These are phyloP conservation scores for Xylaria arbuscula DNA, from an alignment of 2,329 filamentous ascomycete species.

Conservation along the genomic window DNA sequence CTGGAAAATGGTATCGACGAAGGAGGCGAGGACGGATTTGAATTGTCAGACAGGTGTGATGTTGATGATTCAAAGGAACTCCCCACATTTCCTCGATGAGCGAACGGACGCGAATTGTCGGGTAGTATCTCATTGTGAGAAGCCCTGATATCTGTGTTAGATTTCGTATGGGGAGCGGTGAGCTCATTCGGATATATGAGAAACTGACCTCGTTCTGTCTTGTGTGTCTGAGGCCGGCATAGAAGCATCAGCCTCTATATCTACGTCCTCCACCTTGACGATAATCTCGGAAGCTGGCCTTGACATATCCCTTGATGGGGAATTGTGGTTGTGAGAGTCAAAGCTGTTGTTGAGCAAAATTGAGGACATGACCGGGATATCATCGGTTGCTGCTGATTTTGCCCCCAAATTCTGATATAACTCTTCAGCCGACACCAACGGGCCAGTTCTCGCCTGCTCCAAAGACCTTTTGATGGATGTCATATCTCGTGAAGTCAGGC, in stretches of 20 bases:
- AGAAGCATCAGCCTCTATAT: constrained; percentile 40
- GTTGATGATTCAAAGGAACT: constrained; percentile 63
- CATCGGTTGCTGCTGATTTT: constrained; percentile 43
- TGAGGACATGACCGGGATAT: constrained; percentile 42
- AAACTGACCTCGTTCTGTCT: constrained; percentile 46
- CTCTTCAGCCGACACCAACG: constrained; percentile 45
- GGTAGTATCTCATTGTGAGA: constrained; percentile 45
- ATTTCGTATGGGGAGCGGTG: constrained; percentile 24
- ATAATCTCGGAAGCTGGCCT: constrained; percentile 49
- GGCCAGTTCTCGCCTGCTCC: constrained; percentile 45
- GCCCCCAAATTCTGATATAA: constrained; percentile 48
- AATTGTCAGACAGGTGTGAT: constrained; percentile 64
- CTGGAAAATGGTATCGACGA: constrained; percentile 64
- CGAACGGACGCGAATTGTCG: constrained; percentile 23
- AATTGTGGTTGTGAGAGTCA: constrained; percentile 39
- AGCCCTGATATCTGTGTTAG: constrained; percentile 44
- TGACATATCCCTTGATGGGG: constrained; percentile 44
- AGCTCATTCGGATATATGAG: constrained; percentile 21
- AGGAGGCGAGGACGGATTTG: constrained; percentile 65
- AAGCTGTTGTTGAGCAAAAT: constrained; percentile 41
- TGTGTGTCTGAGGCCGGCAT: constrained; percentile 38
- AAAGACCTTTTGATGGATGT: constrained; percentile 44
- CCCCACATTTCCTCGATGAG: constrained; percentile 26
- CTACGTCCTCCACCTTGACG: constrained; percentile 48
- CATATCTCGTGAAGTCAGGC: constrained; percentile 47